These are phyloP conservation scores for Paraphysoderma sedebokerense DNA, from an alignment of 371 early-diverging fungal species.

Conservation along the genomic window DNA sequence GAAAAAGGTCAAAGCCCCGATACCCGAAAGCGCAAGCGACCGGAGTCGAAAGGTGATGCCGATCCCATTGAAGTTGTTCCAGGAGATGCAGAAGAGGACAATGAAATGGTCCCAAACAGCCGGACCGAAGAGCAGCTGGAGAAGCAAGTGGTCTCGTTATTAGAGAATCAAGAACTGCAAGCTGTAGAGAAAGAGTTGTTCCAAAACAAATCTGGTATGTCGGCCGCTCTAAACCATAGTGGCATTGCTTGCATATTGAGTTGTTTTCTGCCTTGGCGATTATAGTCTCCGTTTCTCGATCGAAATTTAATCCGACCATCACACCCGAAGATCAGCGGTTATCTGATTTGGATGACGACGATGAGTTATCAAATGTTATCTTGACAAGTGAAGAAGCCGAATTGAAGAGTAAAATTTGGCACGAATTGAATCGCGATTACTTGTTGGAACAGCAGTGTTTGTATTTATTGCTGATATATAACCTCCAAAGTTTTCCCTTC, in stretches of 20 bases:
- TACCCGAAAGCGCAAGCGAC: neutral
- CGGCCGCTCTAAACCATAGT: no score
- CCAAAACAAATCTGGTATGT: no score
- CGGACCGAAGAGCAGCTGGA: no score
- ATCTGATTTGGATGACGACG: slow-evolving; percentile 2
- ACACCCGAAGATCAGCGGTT: neutral
- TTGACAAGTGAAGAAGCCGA: neutral
- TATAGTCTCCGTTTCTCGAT: neutral
- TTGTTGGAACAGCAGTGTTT: no score
- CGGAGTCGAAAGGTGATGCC: neutral
- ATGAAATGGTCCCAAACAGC: no score
- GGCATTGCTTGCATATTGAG: no score
- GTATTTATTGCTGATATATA: neutral
- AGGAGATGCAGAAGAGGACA: no score
- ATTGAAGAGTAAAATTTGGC: neutral
- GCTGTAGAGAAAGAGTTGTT: no score
- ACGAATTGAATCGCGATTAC: neutral
- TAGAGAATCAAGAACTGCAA: no score
- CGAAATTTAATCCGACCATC: neutral
- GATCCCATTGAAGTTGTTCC: neutral
- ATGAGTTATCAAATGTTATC: neutral
- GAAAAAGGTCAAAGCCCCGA: neutral
- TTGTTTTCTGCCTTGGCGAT: no score
- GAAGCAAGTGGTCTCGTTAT: no score
- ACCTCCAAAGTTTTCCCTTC: neutral